phyloP scores from a whole-genome alignment of 106 monocot genomes.

The Dendrobium nobile region DNA sequence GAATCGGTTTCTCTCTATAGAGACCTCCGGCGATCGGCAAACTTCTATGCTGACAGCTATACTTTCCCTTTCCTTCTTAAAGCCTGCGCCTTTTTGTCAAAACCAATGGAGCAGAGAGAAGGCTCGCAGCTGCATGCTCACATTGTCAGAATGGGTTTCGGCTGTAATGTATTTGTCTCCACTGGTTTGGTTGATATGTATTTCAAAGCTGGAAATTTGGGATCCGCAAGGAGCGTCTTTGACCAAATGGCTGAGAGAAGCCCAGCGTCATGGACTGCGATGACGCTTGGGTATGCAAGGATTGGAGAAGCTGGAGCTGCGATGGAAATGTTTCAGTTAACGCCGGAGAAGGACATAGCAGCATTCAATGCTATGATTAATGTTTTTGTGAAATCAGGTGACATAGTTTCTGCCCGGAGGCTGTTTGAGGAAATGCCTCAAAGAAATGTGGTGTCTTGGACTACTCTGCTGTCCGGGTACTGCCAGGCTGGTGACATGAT shows the following conservation, averaged over 20 bases:
- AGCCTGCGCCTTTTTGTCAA: constrained; percentile 8
- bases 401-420: constrained; percentile 27
- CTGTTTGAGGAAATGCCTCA: constrained; percentile 36
- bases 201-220: constrained; percentile 11
- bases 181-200: constrained; percentile 37
- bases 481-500: constrained; percentile 31
- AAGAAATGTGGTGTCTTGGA: constrained; percentile 44
- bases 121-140: constrained; percentile 31
- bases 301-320: constrained; percentile 13
- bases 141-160: constrained; percentile 26
- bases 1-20: constrained; percentile 24
- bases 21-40: constrained; percentile 7
- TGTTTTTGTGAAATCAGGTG: constrained; percentile 26
- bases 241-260: constrained; percentile 29
- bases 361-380: constrained; percentile 51
- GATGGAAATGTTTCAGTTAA: constrained; percentile 22
- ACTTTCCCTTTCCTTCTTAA: constrained; percentile 47
- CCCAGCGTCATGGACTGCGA: constrained; percentile 27
- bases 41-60: constrained; percentile 25
- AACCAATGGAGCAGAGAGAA: constrained; percentile 3
- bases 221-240: constrained; percentile 21
- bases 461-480: constrained; percentile 42
- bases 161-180: constrained; percentile 10
- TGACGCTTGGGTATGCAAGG: constrained; percentile 28
- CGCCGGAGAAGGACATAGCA: constrained; percentile 40